Evolutionary conservation across 345 rosid genomes (phyloP).

Genomic region (Carallia pectinifolia): DNA sequence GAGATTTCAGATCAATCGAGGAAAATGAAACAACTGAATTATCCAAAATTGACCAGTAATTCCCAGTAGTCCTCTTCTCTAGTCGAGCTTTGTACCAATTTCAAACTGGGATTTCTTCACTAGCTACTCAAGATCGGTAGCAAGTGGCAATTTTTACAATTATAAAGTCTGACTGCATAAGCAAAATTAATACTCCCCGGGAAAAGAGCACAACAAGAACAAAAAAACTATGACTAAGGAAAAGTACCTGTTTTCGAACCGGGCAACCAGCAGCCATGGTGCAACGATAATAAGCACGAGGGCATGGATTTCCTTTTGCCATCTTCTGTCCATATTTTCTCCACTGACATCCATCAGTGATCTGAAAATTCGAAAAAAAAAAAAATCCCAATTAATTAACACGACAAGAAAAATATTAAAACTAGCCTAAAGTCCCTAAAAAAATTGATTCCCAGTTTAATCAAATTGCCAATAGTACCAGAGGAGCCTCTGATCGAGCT

Average conservation of each 20-base stretch:
- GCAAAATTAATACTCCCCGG: too few relatives aligned
- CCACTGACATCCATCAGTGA: conserved; percentile 81
- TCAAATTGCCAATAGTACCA: conserved; percentile 13
- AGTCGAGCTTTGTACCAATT: too few relatives aligned
- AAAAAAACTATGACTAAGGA: too few relatives aligned
- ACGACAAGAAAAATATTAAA: too few relatives aligned
- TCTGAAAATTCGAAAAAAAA: conserved; percentile 25
- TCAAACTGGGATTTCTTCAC: too few relatives aligned
- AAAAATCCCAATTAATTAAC: neutral
- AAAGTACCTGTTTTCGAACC: conserved; percentile 63
- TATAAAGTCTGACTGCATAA: too few relatives aligned
- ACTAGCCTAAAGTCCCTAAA: too few relatives aligned
- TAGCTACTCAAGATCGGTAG: too few relatives aligned
- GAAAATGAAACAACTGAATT: neutral
- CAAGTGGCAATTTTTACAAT: too few relatives aligned
- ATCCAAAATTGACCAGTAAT: too few relatives aligned
- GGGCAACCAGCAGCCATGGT: conserved; percentile 87
- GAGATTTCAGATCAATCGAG: neutral
- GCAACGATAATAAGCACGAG: conserved; percentile 76
- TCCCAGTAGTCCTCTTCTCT: too few relatives aligned
- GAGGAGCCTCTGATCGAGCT: conserved; percentile 53
- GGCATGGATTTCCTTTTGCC: conserved; percentile 81
- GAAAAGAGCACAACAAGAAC: too few relatives aligned
- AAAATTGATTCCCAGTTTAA: neutral
- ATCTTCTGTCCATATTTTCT: conserved; percentile 74